Conservation (phyloP, 345 rosid species). For the Sisymbrium irio region DNA sequence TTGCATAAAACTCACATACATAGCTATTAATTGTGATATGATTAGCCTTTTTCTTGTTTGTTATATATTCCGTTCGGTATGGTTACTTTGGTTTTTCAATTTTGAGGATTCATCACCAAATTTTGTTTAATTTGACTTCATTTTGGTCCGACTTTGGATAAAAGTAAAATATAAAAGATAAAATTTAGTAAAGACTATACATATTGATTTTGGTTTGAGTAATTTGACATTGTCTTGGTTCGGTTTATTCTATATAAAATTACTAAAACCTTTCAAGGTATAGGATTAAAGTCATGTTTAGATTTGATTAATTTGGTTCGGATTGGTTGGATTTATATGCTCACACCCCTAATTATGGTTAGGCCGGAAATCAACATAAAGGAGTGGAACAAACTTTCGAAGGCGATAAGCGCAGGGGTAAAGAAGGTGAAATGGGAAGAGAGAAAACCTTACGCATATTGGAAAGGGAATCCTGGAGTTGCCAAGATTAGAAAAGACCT, state of each 20-base stretch:
- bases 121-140: too few species aligned
- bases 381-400: slow-evolving; percentile 46
- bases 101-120: too few species aligned
- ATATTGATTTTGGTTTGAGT: too few species aligned
- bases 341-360: background rate
- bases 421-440: slow-evolving; percentile 50
- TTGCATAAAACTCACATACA: background rate
- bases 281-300: too few species aligned
- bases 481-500: slow-evolving; percentile 42
- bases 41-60: background rate
- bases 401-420: slow-evolving; percentile 40
- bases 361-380: slow-evolving; percentile 63
- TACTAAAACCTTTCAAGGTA: too few species aligned
- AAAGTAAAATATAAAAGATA: too few species aligned
- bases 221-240: background rate
- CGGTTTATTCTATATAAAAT: too few species aligned
- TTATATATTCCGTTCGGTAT: too few species aligned
- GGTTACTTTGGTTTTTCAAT: too few species aligned
- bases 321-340: background rate
- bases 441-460: slow-evolving; percentile 53
- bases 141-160: too few species aligned
- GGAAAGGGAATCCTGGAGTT: slow-evolving; percentile 58
- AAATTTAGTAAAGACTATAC: too few species aligned
- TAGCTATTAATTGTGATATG: background rate
- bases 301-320: background rate